phyloP scores from a whole-genome alignment of 345 rosid species.

The Litchi chinensis region DNA sequence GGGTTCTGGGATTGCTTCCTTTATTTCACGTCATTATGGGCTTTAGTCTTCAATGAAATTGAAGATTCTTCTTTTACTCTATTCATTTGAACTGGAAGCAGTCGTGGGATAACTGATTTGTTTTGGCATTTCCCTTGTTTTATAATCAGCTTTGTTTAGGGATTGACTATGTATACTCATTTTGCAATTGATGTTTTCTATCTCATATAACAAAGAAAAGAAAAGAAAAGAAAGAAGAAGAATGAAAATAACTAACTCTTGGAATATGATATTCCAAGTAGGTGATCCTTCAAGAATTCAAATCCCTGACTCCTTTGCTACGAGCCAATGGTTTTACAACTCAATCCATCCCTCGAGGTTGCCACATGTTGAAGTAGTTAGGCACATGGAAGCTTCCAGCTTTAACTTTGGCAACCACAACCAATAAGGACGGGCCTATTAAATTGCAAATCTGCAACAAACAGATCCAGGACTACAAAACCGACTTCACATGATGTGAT shows the following conservation, averaged over 20 bases:
- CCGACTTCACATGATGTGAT: not conserved
- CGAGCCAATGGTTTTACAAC: not conserved
- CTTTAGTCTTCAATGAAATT: not conserved
- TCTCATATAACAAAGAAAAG: too few species aligned
- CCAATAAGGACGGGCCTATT: not conserved
- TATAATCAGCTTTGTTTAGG: not conserved
- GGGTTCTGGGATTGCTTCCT: not conserved
- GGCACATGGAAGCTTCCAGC: not conserved
- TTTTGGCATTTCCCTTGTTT: not conserved
- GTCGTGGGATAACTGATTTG: not conserved
- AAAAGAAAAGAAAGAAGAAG: too few species aligned
- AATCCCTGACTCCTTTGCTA: not conserved
- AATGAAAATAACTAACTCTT: not conserved
- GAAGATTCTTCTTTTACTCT: not conserved
- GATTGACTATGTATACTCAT: not conserved
- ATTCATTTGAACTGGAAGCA: not conserved
- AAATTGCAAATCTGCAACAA: not conserved
- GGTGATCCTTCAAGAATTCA: not conserved
- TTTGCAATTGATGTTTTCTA: not conserved
- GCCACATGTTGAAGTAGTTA: not conserved
- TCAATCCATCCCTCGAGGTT: not conserved
- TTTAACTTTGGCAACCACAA: not conserved
- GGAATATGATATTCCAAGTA: not conserved
- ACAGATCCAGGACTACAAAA: not conserved
- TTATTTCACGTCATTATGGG: not conserved